These are phyloP conservation scores for Aspergillus floridensis DNA, from an alignment of 2,329 filamentous ascomycete genomes.

Conservation along the genomic window DNA sequence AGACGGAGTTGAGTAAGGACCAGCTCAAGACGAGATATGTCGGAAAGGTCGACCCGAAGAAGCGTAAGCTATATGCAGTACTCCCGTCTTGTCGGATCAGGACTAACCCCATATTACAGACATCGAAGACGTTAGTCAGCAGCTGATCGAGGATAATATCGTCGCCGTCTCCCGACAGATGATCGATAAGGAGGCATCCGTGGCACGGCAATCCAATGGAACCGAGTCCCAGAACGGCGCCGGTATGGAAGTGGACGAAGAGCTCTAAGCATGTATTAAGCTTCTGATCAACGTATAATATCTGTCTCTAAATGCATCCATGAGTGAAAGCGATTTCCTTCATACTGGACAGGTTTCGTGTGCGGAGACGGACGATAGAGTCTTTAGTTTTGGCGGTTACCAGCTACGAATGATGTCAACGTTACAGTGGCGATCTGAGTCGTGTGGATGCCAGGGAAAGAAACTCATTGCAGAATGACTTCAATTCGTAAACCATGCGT, in stretches of 20 bases:
- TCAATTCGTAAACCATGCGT: neutral
- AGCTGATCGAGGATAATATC: slow-evolving; percentile 98
- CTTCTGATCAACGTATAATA: neutral
- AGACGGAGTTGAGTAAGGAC: slow-evolving; percentile 94
- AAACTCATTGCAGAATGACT: neutral
- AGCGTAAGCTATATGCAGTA: slow-evolving; percentile 57
- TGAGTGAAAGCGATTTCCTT: neutral
- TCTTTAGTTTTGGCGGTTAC: neutral
- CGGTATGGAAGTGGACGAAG: slow-evolving; percentile 68
- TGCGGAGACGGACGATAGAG: neutral
- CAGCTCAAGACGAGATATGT: slow-evolving; percentile 99
- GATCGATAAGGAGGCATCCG: slow-evolving; percentile 98
- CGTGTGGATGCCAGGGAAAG: neutral
- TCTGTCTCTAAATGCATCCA: neutral
- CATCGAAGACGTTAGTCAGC: slow-evolving; percentile 91
- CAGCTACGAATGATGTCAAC: slow-evolving; percentile 9
- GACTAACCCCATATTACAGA: slow-evolving; percentile 49
- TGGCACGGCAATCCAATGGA: slow-evolving; percentile 61
- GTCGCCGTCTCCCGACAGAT: slow-evolving; percentile 97
- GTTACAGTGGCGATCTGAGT: neutral
- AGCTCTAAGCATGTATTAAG: slow-evolving; percentile 36
- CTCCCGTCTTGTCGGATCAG: neutral
- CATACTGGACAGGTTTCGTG: neutral
- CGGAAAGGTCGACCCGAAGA: slow-evolving; percentile 98
- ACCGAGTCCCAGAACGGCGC: slow-evolving; percentile 48